Evolutionary conservation across 352 stramenopile genomes (phyloP), one percentile per base, ranked within the genome.

Genomic region (Vaucheria bursata): DNA sequence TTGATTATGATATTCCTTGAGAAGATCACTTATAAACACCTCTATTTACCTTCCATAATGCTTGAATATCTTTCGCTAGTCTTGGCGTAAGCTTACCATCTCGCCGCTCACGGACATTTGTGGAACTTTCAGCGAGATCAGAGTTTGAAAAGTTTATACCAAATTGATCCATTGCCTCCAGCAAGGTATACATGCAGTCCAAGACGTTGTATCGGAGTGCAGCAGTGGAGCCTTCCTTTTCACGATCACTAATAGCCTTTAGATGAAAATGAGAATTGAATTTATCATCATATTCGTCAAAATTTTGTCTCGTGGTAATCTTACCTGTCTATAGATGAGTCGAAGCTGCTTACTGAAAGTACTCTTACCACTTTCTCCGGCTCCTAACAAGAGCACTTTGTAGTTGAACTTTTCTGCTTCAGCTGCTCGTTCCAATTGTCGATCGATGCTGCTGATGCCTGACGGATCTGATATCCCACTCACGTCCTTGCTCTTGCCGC

Each of bases 321-420:
- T 8, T 2, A 68, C 53, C 53, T 68, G 53, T 68, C 8, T 68
- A 34, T 68, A 68, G 79, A 94, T 84, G 86, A 95, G 88, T 88
- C 94, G 84, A 69, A 87, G 86, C 65, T 88, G 85, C 73, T 89
- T 89, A 40, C 86, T 86, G 76, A 88, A 87, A 6, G 85, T 88
- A 65, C 72, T 87, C 45, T 88, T 88, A 33, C 85, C 85, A 1
- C 80, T 87, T 74, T 88, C 85, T 29, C 85, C 85, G 32, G 85
- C 85, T 52, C 83, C 83, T 12, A 86, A 50, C 34, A 86, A 67
- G 12, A 86, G 67, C 8, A 86, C 67, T 76, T 86, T 84, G 36
- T 85, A 82, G 25, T 86, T 85, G 70, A 25, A 77, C 39, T 65
- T 59, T 31, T 77, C 71, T 12, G 12, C 25, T 25, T 73, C 71